Base-by-base conservation (phyloP, 2,329 filamentous ascomycete species). In the Fusarium sp. region DNA sequence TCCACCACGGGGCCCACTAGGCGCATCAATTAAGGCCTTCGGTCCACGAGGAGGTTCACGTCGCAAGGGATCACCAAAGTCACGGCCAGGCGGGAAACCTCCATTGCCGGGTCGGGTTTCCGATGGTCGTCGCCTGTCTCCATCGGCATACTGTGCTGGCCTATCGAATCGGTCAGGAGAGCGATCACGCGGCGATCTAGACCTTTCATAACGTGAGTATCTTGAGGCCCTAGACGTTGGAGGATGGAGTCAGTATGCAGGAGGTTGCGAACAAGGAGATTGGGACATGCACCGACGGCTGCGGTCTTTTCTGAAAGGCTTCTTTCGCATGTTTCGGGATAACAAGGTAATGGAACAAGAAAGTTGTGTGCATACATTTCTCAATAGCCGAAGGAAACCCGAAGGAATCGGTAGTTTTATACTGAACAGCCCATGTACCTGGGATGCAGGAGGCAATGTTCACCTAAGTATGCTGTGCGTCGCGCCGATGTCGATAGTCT, bases 31-130 rank as follows among this genome's bases (percentile, higher is more conserved):
- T 57, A 94, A 81, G 6, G 91, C 92, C 77, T 94, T 93, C 12
- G 94, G 93, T 1, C 92, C 94, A 56, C 93, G 86, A 4, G 94
- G 94, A 3, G 92, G 90, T 66, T 96, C 92, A 68, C 90, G 85
- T 28, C 82, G 76, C 75, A 85, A 67, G 69, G 84, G 75, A 70
- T 88, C 86, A 54, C 84, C 83, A 65, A 88, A 89, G 14, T 89
- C 87, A 68, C 89, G 83, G 69, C 84, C 86, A 3, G 85, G 78
- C 68, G 85, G 86, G 62, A 92, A 92, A n/a, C 83, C 80, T 26
- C 85, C 83, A 56, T 83, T 82, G 73, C 87, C 89, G 30, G 82
- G 77, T 62, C 86, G 82, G 46, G 80, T 82, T 72, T 89, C 88
- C 52, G 83, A 87, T n/a, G 89, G 89, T 49, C 90, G 87, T 56